Evolutionary conservation across 2,329 filamentous ascomycete species (phyloP), one percentile per base, ranked within the genome.

Genomic region (Pseudopyricularia javanii): DNA sequence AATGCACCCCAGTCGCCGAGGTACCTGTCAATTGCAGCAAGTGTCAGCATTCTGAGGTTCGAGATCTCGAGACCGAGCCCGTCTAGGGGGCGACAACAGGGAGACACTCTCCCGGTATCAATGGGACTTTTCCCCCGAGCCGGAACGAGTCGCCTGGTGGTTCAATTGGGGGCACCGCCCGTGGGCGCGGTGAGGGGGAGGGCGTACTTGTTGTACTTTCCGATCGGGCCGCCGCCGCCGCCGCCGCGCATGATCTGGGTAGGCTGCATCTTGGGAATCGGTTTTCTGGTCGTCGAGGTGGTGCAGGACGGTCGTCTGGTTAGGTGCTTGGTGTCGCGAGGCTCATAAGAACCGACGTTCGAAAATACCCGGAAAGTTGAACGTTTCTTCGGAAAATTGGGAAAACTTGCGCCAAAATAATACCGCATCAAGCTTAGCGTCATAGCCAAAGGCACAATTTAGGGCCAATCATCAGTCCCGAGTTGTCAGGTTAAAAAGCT

Each of bases 1-100:
- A 91, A 72, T 63, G 74, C 72, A 64, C 87, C 87, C 85, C 86
- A 91, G 68, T 71, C 71, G 61, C 87, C 87, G 55, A 91, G 72
- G 70, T 75, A 90, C 67, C 87, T 91, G 62, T 59, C 57, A 6
- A 12, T 22, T 28, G 22, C 26, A 17, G 11, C 2, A 20, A 22
- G n/a, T 37, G 33, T 50, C 15, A 50, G 20, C 14, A 34, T 40
- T 52, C 35, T 45, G 35, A 50, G 43, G 51, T 43, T 49, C 49
- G 1, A n/a, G 9, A 22, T 37, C 28, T 14, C 34, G 26, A 28
- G 20, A 22, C n/a, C n/a, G 34, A 35, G 26, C 15, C 12, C n/a
- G 15, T 22, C 28, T 26, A 11, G 34, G 4, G 3, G 7, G 12
- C 33, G 33, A 28, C 12, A 20, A 20, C 22, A 45, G 15, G 20